Conservation (phyloP, 768 basidiomycete genomes). For the Amanita brunnescens region DNA sequence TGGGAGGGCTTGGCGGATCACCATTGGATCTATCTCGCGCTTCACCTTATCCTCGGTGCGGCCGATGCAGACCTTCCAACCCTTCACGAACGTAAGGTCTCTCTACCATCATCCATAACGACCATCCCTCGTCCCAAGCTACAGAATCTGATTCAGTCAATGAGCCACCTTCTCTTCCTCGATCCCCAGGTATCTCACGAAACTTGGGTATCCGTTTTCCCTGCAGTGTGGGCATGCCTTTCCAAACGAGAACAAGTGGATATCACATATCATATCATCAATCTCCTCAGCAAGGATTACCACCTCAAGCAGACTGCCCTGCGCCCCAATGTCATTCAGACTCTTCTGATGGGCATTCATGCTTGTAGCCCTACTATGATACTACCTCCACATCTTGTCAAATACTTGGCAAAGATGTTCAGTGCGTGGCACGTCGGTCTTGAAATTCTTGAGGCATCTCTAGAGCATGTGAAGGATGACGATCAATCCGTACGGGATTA, state of each 20-base stretch:
- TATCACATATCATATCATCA: constrained; percentile 82
- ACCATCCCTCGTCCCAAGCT: constrained; percentile 33
- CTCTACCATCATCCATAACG: constrained; percentile 19
- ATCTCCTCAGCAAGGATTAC: constrained; percentile 87
- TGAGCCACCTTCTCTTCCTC: constrained; percentile 76
- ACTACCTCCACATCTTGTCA: constrained; percentile 89
- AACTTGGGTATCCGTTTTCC: constrained; percentile 84
- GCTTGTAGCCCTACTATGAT: constrained; percentile 83
- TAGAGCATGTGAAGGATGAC: constrained; percentile 74
- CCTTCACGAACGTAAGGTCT: constrained; percentile 32
- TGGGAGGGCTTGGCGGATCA: constrained; percentile 92
- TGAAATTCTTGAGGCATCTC: constrained; percentile 76
- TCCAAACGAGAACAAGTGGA: constrained; percentile 83
- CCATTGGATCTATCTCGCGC: constrained; percentile 90
- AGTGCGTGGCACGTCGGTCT: constrained; percentile 91
- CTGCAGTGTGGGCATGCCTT: constrained; percentile 78
- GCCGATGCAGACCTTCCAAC: constrained; percentile 34
- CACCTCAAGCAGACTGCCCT: constrained; percentile 83
- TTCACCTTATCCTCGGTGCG: constrained; percentile 78
- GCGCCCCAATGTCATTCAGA: constrained; percentile 89
- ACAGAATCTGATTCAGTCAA: constrained; percentile 58
- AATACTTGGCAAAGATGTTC: constrained; percentile 93
- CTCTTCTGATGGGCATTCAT: constrained; percentile 75
- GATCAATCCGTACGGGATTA: constrained; percentile 74
- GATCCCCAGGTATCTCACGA: constrained; percentile 73